These are phyloP conservation scores for Closterium sp. DNA, from an alignment of 139 green algal genomes.

Conservation along the genomic window DNA sequence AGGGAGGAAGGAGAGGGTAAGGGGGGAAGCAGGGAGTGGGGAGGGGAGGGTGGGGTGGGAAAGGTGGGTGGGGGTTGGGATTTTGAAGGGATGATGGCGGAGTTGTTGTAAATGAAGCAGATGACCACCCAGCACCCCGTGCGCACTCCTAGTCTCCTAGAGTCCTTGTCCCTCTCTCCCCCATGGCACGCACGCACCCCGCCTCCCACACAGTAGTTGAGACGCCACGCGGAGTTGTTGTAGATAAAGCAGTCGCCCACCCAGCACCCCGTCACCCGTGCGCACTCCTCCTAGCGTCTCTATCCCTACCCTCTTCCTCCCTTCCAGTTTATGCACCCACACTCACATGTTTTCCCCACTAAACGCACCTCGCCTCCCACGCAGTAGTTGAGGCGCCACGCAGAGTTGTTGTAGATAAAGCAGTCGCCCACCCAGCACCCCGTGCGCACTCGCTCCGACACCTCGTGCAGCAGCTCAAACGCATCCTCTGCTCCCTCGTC, in stretches of 20 bases:
- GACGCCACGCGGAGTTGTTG: constrained; percentile 89
- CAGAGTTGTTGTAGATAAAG: constrained; percentile 97
- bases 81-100: no score
- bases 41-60: not conserved
- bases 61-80: no score
- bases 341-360: no score
- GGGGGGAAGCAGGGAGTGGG: not conserved
- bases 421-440: constrained; percentile 90
- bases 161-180: not conserved
- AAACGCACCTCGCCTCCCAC: constrained; percentile 83
- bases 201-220: constrained; percentile 79
- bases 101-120: not conserved
- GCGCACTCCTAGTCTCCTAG: not conserved
- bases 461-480: constrained; percentile 92
- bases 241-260: constrained; percentile 99
- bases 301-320: not conserved
- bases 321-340: not conserved
- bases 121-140: not conserved
- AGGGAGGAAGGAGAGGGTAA: not conserved
- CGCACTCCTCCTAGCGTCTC: no score
- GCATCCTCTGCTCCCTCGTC: constrained; percentile 93
- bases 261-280: constrained; percentile 74
- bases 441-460: constrained; percentile 71
- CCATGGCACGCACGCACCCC: no score
- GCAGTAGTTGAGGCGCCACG: constrained; percentile 96